These are phyloP conservation scores for Colletotrichum orchidophilum DNA, from an alignment of 2,329 filamentous ascomycete species.

Conservation along the genomic window DNA sequence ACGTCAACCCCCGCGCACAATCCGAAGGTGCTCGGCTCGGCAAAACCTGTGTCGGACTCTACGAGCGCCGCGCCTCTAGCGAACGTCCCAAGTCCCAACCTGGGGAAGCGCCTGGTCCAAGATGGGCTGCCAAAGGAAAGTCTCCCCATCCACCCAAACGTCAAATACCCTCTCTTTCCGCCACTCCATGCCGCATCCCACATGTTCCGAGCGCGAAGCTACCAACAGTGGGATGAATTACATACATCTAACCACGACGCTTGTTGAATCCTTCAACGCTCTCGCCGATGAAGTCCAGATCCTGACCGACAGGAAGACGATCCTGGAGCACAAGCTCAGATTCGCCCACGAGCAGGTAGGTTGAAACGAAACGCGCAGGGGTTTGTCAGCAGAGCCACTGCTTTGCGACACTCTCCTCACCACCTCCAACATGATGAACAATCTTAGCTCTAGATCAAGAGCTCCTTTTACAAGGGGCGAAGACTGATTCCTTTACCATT, in stretches of 20 bases:
- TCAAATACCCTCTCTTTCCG: constrained; percentile 17
- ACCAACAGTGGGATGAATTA: constrained; percentile 50
- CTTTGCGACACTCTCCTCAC: constrained; percentile 18
- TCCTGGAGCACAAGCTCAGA: constrained; percentile 73
- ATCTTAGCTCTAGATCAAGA: constrained; percentile 88
- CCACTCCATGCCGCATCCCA: constrained; percentile 30
- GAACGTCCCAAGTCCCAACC: constrained; percentile 12
- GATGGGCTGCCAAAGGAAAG: constrained; percentile 29
- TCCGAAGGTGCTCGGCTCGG: constrained; percentile 32
- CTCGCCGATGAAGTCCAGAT: constrained; percentile 73
- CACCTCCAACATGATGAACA: constrained; percentile 51
- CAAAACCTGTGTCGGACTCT: constrained; percentile 28
- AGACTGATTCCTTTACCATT: constrained; percentile 68
- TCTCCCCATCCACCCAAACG: constrained; percentile 29
- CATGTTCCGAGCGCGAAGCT: constrained; percentile 30
- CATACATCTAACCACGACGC: constrained; percentile 60
- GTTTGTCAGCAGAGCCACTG: constrained; percentile 31
- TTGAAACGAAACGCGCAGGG: constrained; percentile 27
- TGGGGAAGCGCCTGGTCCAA: constrained; percentile 25
- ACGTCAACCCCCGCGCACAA: constrained; percentile 20
- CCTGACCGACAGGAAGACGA: constrained; percentile 70
- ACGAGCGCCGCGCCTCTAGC: constrained; percentile 1
- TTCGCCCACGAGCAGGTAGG: constrained; percentile 74
- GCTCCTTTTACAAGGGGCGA: constrained; percentile 62
- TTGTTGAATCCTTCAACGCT: constrained; percentile 72